Percentiles rank a stretch among this genome's conserved stretches.
Evolutionary conservation across 306 rosid genomes (phyloP).

Genomic region (Glycine soja): DNA sequence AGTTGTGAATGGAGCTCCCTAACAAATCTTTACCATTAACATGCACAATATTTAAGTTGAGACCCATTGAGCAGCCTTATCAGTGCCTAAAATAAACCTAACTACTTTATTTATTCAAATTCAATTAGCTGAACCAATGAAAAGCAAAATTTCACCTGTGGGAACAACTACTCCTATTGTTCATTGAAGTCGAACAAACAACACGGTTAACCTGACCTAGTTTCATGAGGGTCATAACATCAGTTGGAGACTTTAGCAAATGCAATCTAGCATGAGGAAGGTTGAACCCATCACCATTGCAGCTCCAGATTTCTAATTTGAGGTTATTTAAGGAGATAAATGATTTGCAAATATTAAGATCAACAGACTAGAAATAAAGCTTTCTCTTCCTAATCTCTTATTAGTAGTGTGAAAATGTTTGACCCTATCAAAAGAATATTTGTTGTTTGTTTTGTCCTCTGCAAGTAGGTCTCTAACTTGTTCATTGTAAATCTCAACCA

Average conservation of each 20-base stretch:
- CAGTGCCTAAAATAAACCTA: slow-evolving; percentile 40
- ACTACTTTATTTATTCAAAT: background rate
- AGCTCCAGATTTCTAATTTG: slow-evolving; percentile 88
- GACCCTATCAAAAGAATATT: slow-evolving; percentile 68
- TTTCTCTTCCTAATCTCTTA: background rate
- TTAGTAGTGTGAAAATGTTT: slow-evolving; percentile 7
- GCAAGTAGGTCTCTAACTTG: no score
- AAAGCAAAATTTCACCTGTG: slow-evolving; percentile 70
- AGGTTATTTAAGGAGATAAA: slow-evolving; percentile 58
- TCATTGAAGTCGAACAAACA: slow-evolving; percentile 83
- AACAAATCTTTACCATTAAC: slow-evolving; percentile 80
- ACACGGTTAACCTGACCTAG: slow-evolving; percentile 82
- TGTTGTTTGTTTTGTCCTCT: slow-evolving; percentile 75
- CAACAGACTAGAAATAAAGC: background rate
- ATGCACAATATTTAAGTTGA: slow-evolving; percentile 86
- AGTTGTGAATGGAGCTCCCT: slow-evolving; percentile 69
- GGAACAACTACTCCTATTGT: slow-evolving; percentile 88
- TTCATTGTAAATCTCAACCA: no score
- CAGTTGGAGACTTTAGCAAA: slow-evolving; percentile 75
- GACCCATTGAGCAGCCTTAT: slow-evolving; percentile 42
- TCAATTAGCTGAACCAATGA: background rate
- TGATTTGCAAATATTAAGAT: slow-evolving; percentile 1
- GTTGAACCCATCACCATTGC: slow-evolving; percentile 74
- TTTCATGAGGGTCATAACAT: slow-evolving; percentile 81
- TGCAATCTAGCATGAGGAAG: slow-evolving; percentile 83